Evolutionary conservation across 2,329 filamentous ascomycete species (phyloP), one percentile per base, ranked within the genome.

Genomic region (Leptodontidium sp.): DNA sequence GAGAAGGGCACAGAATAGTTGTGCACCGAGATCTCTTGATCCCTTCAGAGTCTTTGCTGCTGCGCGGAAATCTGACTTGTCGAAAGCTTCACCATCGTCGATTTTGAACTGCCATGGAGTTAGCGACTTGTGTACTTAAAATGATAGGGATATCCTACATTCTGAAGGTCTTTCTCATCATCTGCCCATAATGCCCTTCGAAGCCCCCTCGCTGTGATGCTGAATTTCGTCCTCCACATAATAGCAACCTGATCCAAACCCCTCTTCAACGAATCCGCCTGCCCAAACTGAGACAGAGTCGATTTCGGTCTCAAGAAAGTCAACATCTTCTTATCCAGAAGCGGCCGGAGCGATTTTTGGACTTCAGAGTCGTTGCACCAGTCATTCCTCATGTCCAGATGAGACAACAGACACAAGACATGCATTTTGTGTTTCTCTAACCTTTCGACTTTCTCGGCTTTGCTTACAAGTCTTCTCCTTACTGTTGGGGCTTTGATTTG

Each of bases 1-100:
- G 4, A 99, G 84, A 40, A 98, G 80, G 2, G 94, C 92, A 78
- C 96, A 98, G 76, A 97, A 97, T 0, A 99, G 80, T 78, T 98
- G 94, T 1, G 93, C 92, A 0, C 94, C 96, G 11, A 97, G 85
- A 78, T 99, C 96, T 72, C 94, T 88, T 9, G 95, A 98, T 0
- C 95, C 97, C 72, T 89, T 84, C 21, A 97, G 80, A 5, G 82
- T 87, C 69, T 83, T 85, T 0, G 94, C 93, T 38, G 92, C 90
- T 47, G 84, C 84, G 38, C 67, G 71, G 57, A 98, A 98, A 72
- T 97, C 93, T 0, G 84, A 81, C 68, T 87, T 90, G 35, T 93
- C 91, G 61, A 91, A 80, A 24, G 89, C 84, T 75, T 97, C 93
- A 61, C 88, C 82, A 65, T 72, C 70, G 64, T 73, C 68, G 14